Conservation (phyloP, 2,329 filamentous ascomycete genomes). For the Amphichorda felina region DNA sequence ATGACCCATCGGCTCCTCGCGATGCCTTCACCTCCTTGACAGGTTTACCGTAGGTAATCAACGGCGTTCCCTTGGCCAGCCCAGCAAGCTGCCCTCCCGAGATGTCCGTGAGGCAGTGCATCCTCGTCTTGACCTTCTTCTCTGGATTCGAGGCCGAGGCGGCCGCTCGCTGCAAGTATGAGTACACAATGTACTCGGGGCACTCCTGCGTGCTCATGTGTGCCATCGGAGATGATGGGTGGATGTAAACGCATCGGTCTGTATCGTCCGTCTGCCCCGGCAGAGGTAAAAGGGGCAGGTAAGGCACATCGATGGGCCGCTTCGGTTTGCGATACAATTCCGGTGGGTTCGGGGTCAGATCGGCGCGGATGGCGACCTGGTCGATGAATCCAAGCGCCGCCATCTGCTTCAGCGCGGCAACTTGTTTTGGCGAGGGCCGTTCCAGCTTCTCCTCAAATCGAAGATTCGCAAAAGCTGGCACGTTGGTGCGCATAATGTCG, state of each 20-base stretch:
- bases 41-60: constrained; percentile 80
- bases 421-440: constrained; percentile 51
- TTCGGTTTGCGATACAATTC: constrained; percentile 57
- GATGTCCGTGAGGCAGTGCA: constrained; percentile 78
- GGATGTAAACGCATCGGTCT: constrained; percentile 70
- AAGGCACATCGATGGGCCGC: constrained; percentile 86
- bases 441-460: constrained; percentile 44
- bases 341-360: constrained; percentile 65
- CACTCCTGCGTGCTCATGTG: constrained; percentile 58
- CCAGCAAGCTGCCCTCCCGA: constrained; percentile 64
- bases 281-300: constrained; percentile 71
- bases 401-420: constrained; percentile 80
- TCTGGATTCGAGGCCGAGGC: constrained; percentile 35
- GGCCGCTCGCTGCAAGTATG: constrained; percentile 63
- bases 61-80: constrained; percentile 72
- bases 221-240: constrained; percentile 73
- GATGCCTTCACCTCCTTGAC: constrained; percentile 62
- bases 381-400: constrained; percentile 88
- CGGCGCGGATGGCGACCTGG: constrained; percentile 83
- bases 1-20: constrained; percentile 20
- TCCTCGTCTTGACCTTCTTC: constrained; percentile 61
- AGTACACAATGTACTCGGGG: constrained; percentile 81
- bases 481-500: constrained; percentile 65
- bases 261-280: constrained; percentile 27
- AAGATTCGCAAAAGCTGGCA: constrained; percentile 50